Evolutionary conservation across 768 basidiomycete species (phyloP).

Genomic region (Podaxis sp.): DNA sequence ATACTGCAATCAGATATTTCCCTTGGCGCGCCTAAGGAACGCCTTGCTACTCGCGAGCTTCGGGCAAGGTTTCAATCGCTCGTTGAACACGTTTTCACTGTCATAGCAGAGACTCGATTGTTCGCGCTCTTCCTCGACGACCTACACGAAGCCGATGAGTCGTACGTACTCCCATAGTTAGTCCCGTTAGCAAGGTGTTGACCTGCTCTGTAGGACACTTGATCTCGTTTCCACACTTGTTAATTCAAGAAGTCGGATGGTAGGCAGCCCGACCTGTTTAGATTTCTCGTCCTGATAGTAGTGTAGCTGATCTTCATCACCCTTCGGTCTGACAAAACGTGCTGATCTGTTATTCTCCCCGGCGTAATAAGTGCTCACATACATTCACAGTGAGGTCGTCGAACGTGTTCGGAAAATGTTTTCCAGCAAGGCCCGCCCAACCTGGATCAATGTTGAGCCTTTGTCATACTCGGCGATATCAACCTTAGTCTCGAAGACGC

Average conservation of each 20-base stretch:
- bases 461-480: slow-evolving; percentile 55
- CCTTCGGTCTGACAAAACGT: slow-evolving; percentile 55
- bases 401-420: slow-evolving; percentile 59
- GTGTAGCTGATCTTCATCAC: slow-evolving; percentile 63
- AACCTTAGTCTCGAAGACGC: slow-evolving; percentile 57
- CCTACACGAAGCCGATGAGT: slow-evolving; percentile 72
- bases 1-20: slow-evolving; percentile 57
- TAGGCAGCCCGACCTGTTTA: slow-evolving; percentile 23
- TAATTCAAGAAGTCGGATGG: slow-evolving; percentile 66
- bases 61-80: slow-evolving; percentile 69
- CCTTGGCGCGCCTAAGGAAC: slow-evolving; percentile 50
- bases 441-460: slow-evolving; percentile 68
- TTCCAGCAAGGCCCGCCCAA: slow-evolving; percentile 51
- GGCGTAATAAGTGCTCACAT: neutral
- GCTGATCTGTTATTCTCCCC: neutral
- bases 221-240: slow-evolving; percentile 64
- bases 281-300: neutral
- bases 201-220: slow-evolving; percentile 44
- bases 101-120: slow-evolving; percentile 66
- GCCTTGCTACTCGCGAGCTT: slow-evolving; percentile 56
- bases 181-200: neutral
- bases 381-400: slow-evolving; percentile 36
- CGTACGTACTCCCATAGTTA: slow-evolving; percentile 32
- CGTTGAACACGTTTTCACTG: slow-evolving; percentile 67
- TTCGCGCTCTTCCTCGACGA: slow-evolving; percentile 75